Conservation (phyloP, 768 basidiomycete species). For the Pleurotus djamor region DNA sequence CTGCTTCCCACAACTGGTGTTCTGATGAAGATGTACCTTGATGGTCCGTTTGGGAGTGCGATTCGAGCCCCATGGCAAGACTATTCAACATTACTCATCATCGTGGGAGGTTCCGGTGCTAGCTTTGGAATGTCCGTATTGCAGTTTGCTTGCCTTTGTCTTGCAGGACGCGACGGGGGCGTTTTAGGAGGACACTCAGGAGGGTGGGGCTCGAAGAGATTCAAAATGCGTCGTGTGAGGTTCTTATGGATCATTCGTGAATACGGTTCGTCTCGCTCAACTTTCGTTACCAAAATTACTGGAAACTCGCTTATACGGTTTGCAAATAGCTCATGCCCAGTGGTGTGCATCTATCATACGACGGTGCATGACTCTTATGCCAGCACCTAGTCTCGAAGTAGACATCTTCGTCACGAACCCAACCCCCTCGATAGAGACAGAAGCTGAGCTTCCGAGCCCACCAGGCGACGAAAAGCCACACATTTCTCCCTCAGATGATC, state of each 20-base stretch:
- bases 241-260: constrained; percentile 81
- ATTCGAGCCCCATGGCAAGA: constrained; percentile 55
- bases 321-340: constrained; percentile 58
- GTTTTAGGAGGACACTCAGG: constrained; percentile 44
- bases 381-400: constrained; percentile 48
- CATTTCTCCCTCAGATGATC: background rate
- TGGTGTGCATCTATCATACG: constrained; percentile 72
- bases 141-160: constrained; percentile 57
- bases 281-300: background rate
- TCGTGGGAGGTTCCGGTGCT: constrained; percentile 76
- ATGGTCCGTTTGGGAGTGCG: constrained; percentile 71
- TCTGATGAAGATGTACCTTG: constrained; percentile 54
- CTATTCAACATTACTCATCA: constrained; percentile 58
- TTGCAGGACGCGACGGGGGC: constrained; percentile 53
- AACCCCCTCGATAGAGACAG: background rate
- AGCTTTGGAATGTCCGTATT: constrained; percentile 67
- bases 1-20: constrained; percentile 42
- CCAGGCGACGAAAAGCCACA: background rate
- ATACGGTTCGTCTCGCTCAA: constrained; percentile 48
- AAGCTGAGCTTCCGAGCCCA: background rate
- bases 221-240: constrained; percentile 52
- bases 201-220: constrained; percentile 37
- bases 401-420: constrained; percentile 74
- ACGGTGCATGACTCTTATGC: constrained; percentile 57
- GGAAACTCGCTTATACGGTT: background rate